phyloP scores from a whole-genome alignment of 2,329 filamentous ascomycete genomes.

The Aspergillus sp. region DNA sequence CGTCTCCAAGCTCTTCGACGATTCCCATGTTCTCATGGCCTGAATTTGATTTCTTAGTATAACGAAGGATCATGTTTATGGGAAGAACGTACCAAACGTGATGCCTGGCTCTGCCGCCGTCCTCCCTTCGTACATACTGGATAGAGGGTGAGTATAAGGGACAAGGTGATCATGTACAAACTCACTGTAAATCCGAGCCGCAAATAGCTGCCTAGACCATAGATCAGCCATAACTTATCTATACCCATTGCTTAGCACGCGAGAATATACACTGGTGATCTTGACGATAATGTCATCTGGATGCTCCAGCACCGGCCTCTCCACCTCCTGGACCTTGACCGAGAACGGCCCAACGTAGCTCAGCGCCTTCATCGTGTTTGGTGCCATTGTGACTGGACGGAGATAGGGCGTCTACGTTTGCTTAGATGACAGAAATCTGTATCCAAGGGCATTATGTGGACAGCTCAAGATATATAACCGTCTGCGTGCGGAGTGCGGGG shows the following conservation, averaged over 20 bases:
- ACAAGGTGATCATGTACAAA: conserved; percentile 5
- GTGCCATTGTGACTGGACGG: conserved; percentile 12
- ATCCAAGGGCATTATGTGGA: not conserved
- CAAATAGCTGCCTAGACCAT: conserved; percentile 47
- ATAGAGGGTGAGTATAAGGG: conserved; percentile 32
- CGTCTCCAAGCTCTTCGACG: conserved; percentile 54
- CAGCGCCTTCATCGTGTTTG: conserved; percentile 58
- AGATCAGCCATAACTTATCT: conserved; percentile 1
- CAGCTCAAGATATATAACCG: too few relatives aligned
- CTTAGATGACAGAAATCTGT: not conserved
- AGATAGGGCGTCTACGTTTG: not conserved
- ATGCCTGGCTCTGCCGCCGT: conserved; percentile 63
- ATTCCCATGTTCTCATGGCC: conserved; percentile 63
- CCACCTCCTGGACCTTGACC: conserved; percentile 62
- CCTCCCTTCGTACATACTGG: conserved; percentile 62
- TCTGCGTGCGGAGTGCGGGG: not conserved
- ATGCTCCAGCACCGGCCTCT: conserved; percentile 59
- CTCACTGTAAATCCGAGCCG: conserved; percentile 50
- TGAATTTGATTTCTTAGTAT: not conserved
- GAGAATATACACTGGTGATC: conserved; percentile 58
- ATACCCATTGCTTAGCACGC: not conserved
- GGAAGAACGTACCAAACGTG: conserved; percentile 48
- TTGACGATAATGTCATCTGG: conserved; percentile 66
- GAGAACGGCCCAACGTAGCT: conserved; percentile 63
- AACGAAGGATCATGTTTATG: not conserved